Evolutionary conservation across 441 rosid genomes (phyloP), one percentile per base, ranked within the genome.

Genomic region (Geranium incanum): DNA sequence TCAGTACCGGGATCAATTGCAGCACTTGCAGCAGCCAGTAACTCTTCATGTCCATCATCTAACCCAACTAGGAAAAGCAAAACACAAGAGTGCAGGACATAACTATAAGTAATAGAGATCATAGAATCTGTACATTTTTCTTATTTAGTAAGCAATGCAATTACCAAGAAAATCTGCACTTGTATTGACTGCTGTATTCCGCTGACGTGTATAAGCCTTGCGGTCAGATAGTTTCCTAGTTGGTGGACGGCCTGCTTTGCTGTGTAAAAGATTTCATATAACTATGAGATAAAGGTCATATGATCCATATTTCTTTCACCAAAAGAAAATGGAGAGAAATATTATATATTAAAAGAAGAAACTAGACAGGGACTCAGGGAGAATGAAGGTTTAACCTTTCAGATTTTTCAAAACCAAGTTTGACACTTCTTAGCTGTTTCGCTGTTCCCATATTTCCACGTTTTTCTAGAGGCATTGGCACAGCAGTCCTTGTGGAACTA

Each of bases 141-240:
- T 71, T 55, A 73, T 48, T 55, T 66, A 76, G 55, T 23, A 37
- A 66, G n/a, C 68, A 79, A 79, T 66, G 68, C 74, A 80, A 76
- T 38, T 86, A 95, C 99, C 99, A 74, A 87, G 87, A 89, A 89
- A 89, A 88, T 91, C 98, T 66, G 89, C 85, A 65, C 88, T 73
- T 63, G 88, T 77, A 76, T 82, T 87, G 68, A 88, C 71, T 21
- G 80, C 74, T 69, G 93, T 72, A 81, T 82, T 89, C 78, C 88
- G 92, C 80, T 91, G 95, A 65, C 94, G 93, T 67, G 80, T 78
- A 79, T 91, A 91, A 74, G 97, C 93, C 80, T 90, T 95, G 57
- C 99, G 92, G 75, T 85, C 99, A 77, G 99, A 88, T 72, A 91
- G 94, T 84, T 95, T 93, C 86, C 99, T 89, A 67, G 95, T 81